Evolutionary conservation across 2,329 filamentous ascomycete species (phyloP), one percentile per base, ranked within the genome.

Genomic region (Pyrenophora seminiperda): DNA sequence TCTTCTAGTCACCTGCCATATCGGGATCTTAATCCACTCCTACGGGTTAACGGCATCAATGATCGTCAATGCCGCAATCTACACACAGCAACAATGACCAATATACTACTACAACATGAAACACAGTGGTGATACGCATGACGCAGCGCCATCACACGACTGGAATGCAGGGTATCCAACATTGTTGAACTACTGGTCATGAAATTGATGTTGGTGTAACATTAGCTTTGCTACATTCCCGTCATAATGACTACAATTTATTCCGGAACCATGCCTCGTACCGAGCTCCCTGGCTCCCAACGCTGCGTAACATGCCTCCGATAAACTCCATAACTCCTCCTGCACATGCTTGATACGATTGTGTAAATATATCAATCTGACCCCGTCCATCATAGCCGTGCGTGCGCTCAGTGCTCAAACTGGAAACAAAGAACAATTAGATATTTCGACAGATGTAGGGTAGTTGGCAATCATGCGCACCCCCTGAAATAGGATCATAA

Each of bases 361-460:
- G 30, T 30, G 40, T 38, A 27, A 41, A 31, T 40, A 19, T 45
- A 17, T 40, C 50, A 53, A 38, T 53, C 34, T 50, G 30, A 15
- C 29, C 24, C 15, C 7, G 7, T 38, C 31, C 24, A 17, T 22
- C 34, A 34, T 31, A 22, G 14, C 22, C 24, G 29, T 32, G 32
- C 37, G 42, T 34, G 38, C 37, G 42, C 39, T 30, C 24, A 15
- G 13, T 30, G 13, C 20, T 14, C 27, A 27, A 24, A 24, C 24
- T 7, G 10, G 40, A 7, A 34, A 22, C 11, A 34, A 39, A 42
- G 9, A 36, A 39, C 10, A 52, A 34, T 33, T 33, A 17, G n/a
- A 30, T 24, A 15, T 31, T 18, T 10, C 19, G n/a, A 32, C 27
- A 48, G n/a, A 5, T 31, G 30, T 22, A 15, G 13, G 7, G 14